Evolutionary conservation across 768 basidiomycete genomes (phyloP), one percentile per base, ranked within the genome.

Genomic region (Mycena haematopus): DNA sequence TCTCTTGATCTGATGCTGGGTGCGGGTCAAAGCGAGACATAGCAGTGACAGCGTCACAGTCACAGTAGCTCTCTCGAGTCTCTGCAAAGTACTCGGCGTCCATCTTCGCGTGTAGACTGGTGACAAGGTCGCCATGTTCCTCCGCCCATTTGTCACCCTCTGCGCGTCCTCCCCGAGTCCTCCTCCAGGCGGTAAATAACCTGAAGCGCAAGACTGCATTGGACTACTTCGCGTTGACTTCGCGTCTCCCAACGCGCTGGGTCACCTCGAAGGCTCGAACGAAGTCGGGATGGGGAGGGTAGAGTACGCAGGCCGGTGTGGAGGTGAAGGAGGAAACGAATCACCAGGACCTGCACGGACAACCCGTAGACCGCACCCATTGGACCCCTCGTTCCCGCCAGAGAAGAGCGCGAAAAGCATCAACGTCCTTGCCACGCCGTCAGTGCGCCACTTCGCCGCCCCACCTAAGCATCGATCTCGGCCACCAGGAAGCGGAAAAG

Each of bases 391-490:
- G 27, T 67, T 62, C 24, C 57, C 72, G 6, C 60, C 58, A 19
- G 60, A 67, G 6, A 42, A 57, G 49, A 44, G 62, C 8, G 56
- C 70, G 3, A 63, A 52, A 5, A 60, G 60, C 25, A 68, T 70
- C 25, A 73, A 84, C 50, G 77, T 88, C 1, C 83, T 93, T 8
- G 92, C 92, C 10, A 82, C 87, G 0, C 93, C 92, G 0, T 90
- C 90, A 1, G 88, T 93, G 2, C 85, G 92, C 3, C 86, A 93
- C 72, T 87, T 89, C 69, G 92, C 93, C n/a, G n/a, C 7, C 82
- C 86, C 5, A 80, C 87, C 80, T 82, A 1, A 81, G 80, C 6
- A 80, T 96, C 1, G 86, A 93, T 67, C 77, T 94, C 7, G 70
- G 0, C 58, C 77, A 1, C 86, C 87, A 0, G 92, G 92, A 0